A percentile compares a stretch with the other conserved stretches of the same genome.
Evolutionary conservation across 805 yeast genomes (phyloP).

Genomic region (Hanseniaspora guilliermondii): DNA sequence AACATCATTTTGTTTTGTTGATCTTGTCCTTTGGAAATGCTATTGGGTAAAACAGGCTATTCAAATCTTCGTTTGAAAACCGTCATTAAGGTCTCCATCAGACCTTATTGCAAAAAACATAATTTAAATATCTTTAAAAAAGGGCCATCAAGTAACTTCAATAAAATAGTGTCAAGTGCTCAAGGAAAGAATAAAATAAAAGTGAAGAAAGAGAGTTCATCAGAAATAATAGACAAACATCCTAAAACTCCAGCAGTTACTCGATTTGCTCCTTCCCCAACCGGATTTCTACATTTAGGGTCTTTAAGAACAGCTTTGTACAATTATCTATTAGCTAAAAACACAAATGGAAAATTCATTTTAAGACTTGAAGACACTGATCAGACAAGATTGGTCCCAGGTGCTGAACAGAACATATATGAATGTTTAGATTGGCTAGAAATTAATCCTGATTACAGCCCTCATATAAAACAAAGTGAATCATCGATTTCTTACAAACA

Average conservation of each 20-base stretch:
- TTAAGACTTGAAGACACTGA: conserved; percentile 90
- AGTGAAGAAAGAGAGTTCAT: conserved; percentile 16
- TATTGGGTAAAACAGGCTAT: not conserved
- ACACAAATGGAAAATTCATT: conserved; percentile 69
- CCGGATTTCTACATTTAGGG: conserved; percentile 89
- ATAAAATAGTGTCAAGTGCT: not conserved
- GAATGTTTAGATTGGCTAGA: conserved; percentile 70
- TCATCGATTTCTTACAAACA: conserved; percentile 57
- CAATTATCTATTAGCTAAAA: conserved; percentile 68
- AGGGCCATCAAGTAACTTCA: not conserved
- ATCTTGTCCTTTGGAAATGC: not conserved
- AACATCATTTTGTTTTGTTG: no score
- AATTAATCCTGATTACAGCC: conserved; percentile 71
- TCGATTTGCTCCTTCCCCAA: conserved; percentile 96
- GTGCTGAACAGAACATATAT: conserved; percentile 74
- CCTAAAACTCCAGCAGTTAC: conserved; percentile 58
- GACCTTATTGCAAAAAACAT: not conserved
- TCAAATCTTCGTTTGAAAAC: not conserved
- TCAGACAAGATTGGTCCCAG: conserved; percentile 58
- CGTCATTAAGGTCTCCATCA: not conserved
- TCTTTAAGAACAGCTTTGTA: conserved; percentile 86
- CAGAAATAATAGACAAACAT: conserved; percentile 24
- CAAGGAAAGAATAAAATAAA: conserved; percentile 13
- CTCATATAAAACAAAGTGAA: conserved; percentile 28
- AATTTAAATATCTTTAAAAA: not conserved